Evolutionary conservation across 1,284 basidiomycete genomes (phyloP).

Genomic region (Volvariella surrecta): DNA sequence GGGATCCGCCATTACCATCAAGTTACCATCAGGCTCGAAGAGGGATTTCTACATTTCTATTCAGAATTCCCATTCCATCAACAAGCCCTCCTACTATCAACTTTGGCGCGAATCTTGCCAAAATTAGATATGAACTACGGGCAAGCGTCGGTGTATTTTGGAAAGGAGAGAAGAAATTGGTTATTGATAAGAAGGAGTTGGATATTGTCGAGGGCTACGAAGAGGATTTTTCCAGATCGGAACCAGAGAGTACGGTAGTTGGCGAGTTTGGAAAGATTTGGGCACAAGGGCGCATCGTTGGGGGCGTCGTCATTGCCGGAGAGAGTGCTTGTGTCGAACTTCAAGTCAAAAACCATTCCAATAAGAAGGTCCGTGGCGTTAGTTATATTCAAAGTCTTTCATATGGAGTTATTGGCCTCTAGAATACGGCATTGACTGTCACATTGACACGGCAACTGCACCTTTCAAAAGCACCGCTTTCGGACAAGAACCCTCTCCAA

Average conservation of each 20-base stretch:
- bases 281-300: constrained; percentile 58
- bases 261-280: constrained; percentile 73
- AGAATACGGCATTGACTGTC: constrained; percentile 61
- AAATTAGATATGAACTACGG: constrained; percentile 59
- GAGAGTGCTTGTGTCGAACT: constrained; percentile 63
- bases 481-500: constrained; percentile 39
- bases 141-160: constrained; percentile 63
- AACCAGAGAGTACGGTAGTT: constrained; percentile 52
- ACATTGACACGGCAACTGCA: constrained; percentile 50
- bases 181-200: constrained; percentile 50
- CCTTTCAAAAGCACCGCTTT: constrained; percentile 33
- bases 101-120: constrained; percentile 60
- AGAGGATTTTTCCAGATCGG: constrained; percentile 24
- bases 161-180: constrained; percentile 61
- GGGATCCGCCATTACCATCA: constrained; percentile 47
- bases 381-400: constrained; percentile 6
- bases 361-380: constrained; percentile 48
- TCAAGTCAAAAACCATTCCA: constrained; percentile 70
- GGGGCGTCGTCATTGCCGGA: constrained; percentile 55
- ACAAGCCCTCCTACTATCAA: constrained; percentile 60
- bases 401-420: constrained; percentile 6
- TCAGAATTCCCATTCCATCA: constrained; percentile 56
- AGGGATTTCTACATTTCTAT: constrained; percentile 67
- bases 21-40: constrained; percentile 60
- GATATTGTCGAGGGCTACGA: constrained; percentile 54